Conservation (phyloP, 306 rosid genomes). For the Pachyrhizus erosus region DNA sequence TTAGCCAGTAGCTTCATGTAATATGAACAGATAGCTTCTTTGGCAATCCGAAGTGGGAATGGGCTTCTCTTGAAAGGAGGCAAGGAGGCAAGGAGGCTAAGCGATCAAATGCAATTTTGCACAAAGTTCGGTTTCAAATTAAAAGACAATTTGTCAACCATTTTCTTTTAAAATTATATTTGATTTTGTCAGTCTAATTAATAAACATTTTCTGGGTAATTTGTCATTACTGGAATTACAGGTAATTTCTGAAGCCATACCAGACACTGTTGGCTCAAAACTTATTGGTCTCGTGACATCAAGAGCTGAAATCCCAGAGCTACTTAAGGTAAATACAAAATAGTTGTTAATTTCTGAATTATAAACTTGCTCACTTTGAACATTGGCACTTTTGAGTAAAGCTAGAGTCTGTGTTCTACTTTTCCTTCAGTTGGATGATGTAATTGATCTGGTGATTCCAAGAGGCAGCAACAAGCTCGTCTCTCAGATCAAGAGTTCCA, state of each 20-base stretch:
- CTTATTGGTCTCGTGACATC: conserved; percentile 96
- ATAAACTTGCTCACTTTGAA: conserved; percentile 42
- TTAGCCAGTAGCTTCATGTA: conserved; percentile 29
- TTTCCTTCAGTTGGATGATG: conserved; percentile 81
- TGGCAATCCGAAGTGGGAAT: conserved; percentile 95
- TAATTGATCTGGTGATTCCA: conserved; percentile 95
- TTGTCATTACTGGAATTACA: conserved; percentile 43
- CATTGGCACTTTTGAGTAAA: conserved; percentile 26
- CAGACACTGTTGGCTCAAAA: conserved; percentile 84
- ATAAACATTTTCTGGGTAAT: conserved; percentile 5
- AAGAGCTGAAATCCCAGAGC: conserved; percentile 95
- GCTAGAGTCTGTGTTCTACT: conserved; percentile 34
- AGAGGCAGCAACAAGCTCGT: conserved; percentile 99
- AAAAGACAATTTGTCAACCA: conserved; percentile 33
- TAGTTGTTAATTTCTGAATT: conserved; percentile 30
- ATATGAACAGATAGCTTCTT: conserved; percentile 85
- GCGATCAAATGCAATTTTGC: conserved; percentile 89
- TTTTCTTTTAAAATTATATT: conserved; percentile 8
- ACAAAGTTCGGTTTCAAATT: conserved; percentile 66
- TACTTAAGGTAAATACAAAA: conserved; percentile 68
- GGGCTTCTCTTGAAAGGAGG: conserved; percentile 99
- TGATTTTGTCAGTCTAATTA: conserved; percentile 12
- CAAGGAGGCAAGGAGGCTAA: conserved; percentile 99
- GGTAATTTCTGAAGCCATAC: conserved; percentile 90
- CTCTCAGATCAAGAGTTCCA: conserved; percentile 86